A percentile compares a stretch with the other conserved stretches of the same genome.
Conservation (phyloP, 768 basidiomycete species). For the Mycena galericulata region DNA sequence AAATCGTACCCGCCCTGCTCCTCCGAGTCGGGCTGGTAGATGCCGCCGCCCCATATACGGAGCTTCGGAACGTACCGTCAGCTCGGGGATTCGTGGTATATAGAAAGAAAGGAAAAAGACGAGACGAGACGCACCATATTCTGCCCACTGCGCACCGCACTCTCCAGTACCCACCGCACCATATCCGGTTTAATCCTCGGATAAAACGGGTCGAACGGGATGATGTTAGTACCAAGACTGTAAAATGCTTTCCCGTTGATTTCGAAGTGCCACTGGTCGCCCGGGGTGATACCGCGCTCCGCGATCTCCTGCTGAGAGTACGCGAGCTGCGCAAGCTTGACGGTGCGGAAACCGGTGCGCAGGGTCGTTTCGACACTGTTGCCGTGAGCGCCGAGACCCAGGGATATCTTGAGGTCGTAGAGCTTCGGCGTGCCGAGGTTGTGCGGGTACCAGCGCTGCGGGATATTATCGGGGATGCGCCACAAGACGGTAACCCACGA, state of each 20-base stretch:
- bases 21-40: constrained; percentile 58
- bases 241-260: constrained; percentile 70
- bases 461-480: constrained; percentile 58
- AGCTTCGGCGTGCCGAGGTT: constrained; percentile 67
- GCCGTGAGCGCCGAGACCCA: constrained; percentile 44
- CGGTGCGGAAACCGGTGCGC: constrained; percentile 70
- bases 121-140: constrained; percentile 58
- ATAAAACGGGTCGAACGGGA: constrained; percentile 73
- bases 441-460: constrained; percentile 66
- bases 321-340: constrained; percentile 61
- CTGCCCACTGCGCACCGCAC: constrained; percentile 65
- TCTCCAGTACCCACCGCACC: constrained; percentile 68
- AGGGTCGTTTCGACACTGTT: constrained; percentile 58
- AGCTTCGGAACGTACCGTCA: no score
- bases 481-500: constrained; percentile 58
- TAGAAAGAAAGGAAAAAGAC: no score
- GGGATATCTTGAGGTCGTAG: constrained; percentile 61
- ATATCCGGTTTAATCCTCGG: constrained; percentile 60
- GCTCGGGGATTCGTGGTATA: neutral
- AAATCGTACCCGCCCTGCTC: constrained; percentile 65
- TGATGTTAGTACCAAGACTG: constrained; percentile 66
- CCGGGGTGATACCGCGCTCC: constrained; percentile 64
- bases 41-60: constrained; percentile 71
- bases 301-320: constrained; percentile 59
- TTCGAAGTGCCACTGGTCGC: constrained; percentile 72